Base-by-base conservation (phyloP, 495 filamentous ascomycete species). In the Aspergillus avenaceus region DNA sequence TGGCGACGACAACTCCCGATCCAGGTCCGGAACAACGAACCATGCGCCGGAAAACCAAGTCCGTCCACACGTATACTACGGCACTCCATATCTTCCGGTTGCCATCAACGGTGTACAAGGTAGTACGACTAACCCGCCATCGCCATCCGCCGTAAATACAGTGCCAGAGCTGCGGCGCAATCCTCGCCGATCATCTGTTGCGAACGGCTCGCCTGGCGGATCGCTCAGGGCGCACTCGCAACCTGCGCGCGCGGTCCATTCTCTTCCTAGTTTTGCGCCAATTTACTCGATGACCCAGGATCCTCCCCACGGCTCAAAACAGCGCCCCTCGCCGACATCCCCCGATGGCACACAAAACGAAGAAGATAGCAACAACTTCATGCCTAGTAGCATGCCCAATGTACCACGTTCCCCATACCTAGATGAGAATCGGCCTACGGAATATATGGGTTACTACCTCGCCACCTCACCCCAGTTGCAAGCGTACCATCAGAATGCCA, bases 381-480 rank as follows among this genome's bases (percentile, higher is more conserved):
- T 69, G n/a, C 64, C 72, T n/a, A 63, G 61, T 43, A 72, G 66
- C 48, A 56, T 66, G 32, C 63, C 67, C 36, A 72, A 66, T 52
- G 63, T 53, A 31, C 58, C 69, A 28, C 72, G 64, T 26, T 64
- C 67, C 22, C 65, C 62, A 12, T 71, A 73, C 25, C 56, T 71
- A 45, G 77, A 80, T 42, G 74, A 81, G 54, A 64, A 61, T 47
- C 54, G 71, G 46, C 47, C 70, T 28, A 77, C 82, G 49, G 83
- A 87, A 55, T 84, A 86, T 62, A 67, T 86, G 51, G 82, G 83
- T 0, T 84, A 83, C 59, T 87, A 85, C 56, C 66, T 85, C 41
- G 78, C 72, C 12, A 76, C 76, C 27, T 79, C 82, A 4, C 74
- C 80, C 27, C 75, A 82, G 47, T 53, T 76, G n/a, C 74, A 75